Base-by-base conservation (phyloP, 768 basidiomycete genomes). In the Tricholoma terreum region DNA sequence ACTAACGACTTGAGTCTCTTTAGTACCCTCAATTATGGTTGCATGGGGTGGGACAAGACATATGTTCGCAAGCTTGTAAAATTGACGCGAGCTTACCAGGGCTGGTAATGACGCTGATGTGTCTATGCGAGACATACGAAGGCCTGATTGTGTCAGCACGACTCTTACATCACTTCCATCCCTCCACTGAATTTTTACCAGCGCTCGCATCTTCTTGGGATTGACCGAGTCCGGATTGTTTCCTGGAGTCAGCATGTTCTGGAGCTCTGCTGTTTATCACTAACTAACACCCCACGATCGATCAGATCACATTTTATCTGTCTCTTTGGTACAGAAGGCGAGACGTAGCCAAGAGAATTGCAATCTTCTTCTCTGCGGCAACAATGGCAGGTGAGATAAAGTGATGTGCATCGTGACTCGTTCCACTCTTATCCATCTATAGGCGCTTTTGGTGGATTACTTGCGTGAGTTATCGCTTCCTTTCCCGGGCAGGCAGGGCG, bases 301-400 rank as follows among this genome's bases (percentile, higher is more conserved):
- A 48, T 10, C 17, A 75, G 75, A 67, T 76, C 50, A 73, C 73
- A 0, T 77, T 75, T 57, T 76, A 81, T 68, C 61, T 84, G 43
- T 83, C 81, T 10, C 67, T 83, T 50, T 87, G 85, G 85, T 83
- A 89, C 64, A 77, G 82, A 9, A 73, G 80, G 34, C 71, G 72
- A 52, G 85, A 87, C 63, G 79, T 84, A 43, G 84, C 81, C 15
- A 71, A 70, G 62, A 79, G 85, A 24, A 77, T 85, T 56, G 83
- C 85, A 4, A 73, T 87, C 35, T 86, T 87, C 74, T 85, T 85
- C 67, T 80, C 80, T 17, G 83, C 84, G 35, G 83, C 84, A 10
- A 84, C 83, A 1, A 64, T 81, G 34, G 79, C 84, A 15, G 84
- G 78, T 66, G 35, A 31, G 27, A 49, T 17, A 17, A 10, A 3